Base-by-base conservation (phyloP, 2,329 filamentous ascomycete species). In the Zalaria obscura region DNA sequence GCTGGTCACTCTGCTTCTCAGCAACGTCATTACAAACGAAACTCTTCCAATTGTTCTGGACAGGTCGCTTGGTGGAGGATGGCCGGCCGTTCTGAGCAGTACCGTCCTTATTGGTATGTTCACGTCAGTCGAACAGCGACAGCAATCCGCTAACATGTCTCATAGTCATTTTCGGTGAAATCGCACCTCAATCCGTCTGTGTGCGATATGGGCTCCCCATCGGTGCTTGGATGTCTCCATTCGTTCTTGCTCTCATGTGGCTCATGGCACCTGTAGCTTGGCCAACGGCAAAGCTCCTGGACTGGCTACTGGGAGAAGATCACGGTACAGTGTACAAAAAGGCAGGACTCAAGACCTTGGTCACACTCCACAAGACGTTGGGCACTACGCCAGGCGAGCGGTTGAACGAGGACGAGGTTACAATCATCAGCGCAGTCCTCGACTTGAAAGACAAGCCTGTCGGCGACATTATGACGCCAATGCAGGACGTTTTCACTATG, bases 241-340 rank as follows among this genome's bases (percentile, higher is more conserved):
- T 84, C 40, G 91, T 98, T 38, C 72, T 93, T 25, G 63, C 70
- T 26, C 74, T 98, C 51, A 98, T 98, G 91, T 96, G 88, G 65
- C 60, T 95, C 46, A 80, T 93, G 68, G 78, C 83, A 6, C 87
- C 88, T 2, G 69, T 96, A 38, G 87, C 89, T 36, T 98, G 86
- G 81, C 91, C 91, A 2, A 93, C 86, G 5, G 91, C 91, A 25
- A 94, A 96, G 64, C 75, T 98, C 18, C 82, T 98, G 53, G 91
- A 98, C 64, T 86, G 77, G 65, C 73, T 95, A 5, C 76, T 98
- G 3, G 91, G 91, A 46, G 83, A 93, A 62, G 89, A 96, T 55
- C 89, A 96, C 58, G 89, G 89, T 40, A 95, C 88, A 1, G 79
- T 89, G 35, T 98, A 98, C 75, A 96, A 96, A 66, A 98, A 96